Percentiles rank a stretch among this genome's conserved stretches.
These are phyloP conservation scores for Beverwykella pulmonaria DNA, from an alignment of 495 filamentous ascomycete species.

Conservation along the genomic window DNA sequence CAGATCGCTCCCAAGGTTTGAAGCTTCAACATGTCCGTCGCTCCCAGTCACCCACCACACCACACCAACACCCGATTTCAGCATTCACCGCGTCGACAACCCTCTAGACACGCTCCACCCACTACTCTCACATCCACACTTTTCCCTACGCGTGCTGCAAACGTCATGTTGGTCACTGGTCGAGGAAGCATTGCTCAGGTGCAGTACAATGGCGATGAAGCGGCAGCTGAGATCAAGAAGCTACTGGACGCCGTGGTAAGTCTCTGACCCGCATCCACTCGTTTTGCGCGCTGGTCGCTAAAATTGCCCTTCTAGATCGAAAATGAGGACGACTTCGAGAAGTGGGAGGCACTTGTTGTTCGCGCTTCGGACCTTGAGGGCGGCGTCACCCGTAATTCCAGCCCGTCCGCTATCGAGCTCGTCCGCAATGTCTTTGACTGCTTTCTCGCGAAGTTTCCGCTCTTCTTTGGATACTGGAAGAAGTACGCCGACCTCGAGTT, in stretches of 20 bases:
- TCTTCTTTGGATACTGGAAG: constrained; percentile 99
- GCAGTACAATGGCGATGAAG: constrained; percentile 77
- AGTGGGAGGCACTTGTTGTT: constrained; percentile 90
- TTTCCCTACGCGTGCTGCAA: background rate
- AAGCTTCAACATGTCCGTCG: no score
- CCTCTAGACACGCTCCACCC: background rate
- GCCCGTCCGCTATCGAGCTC: constrained; percentile 85
- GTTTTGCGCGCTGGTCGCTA: background rate
- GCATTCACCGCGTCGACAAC: background rate
- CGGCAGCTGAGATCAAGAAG: constrained; percentile 81
- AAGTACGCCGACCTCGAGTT: constrained; percentile 99
- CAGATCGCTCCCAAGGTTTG: no score
- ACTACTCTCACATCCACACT: background rate
- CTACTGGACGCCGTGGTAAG: constrained; percentile 78
- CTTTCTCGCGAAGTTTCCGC: constrained; percentile 91
- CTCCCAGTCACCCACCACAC: no score
- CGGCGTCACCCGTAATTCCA: constrained; percentile 94
- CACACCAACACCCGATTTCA: no score
- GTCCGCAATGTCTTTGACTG: constrained; percentile 84
- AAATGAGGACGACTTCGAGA: constrained; percentile 82
- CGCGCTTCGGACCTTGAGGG: constrained; percentile 84
- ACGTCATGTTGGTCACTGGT: background rate
- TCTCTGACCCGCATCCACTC: constrained; percentile 25
- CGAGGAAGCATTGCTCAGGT: constrained; percentile 52
- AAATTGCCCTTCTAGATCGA: constrained; percentile 19